Conservation (phyloP, 148 eudicot species). For the Tetragonia tetragonoides region DNA sequence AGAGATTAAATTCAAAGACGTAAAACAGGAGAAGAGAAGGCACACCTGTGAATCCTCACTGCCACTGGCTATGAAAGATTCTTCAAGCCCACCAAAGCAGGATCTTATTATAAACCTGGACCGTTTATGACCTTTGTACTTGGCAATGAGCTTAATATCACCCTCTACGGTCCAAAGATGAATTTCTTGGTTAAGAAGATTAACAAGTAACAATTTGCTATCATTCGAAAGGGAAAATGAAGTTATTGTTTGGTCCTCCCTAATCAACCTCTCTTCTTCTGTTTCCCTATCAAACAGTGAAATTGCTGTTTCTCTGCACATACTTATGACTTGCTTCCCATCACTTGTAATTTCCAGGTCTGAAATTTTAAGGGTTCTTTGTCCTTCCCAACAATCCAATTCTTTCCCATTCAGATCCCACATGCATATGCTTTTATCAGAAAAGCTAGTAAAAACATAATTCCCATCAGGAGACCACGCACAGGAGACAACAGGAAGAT, state of each 20-base stretch:
- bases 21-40: slow-evolving; percentile 1
- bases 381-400: slow-evolving; percentile 72
- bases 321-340: slow-evolving; percentile 60
- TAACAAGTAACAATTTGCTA: slow-evolving; percentile 63
- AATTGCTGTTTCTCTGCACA: slow-evolving; percentile 53
- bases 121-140: slow-evolving; percentile 80
- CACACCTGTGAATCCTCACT: slow-evolving; percentile 95
- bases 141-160: slow-evolving; percentile 43
- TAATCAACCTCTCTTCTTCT: slow-evolving; percentile 52
- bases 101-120: slow-evolving; percentile 70
- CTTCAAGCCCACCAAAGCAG: slow-evolving; percentile 86
- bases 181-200: slow-evolving; percentile 68
- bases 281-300: slow-evolving; percentile 55
- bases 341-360: slow-evolving; percentile 60
- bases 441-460: slow-evolving; percentile 48
- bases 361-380: slow-evolving; percentile 48
- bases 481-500: slow-evolving; percentile 65
- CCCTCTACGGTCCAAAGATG: slow-evolving; percentile 84
- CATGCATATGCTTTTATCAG: slow-evolving; percentile 70
- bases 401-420: slow-evolving; percentile 84
- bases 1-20: not conserved
- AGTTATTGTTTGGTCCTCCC: slow-evolving; percentile 68
- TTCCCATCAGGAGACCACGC: slow-evolving; percentile 78
- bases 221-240: slow-evolving; percentile 76
- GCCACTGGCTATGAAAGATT: slow-evolving; percentile 93